Evolutionary conservation across 108 stramenopile genomes (phyloP).

Genomic region (Cyclotella cryptica): DNA sequence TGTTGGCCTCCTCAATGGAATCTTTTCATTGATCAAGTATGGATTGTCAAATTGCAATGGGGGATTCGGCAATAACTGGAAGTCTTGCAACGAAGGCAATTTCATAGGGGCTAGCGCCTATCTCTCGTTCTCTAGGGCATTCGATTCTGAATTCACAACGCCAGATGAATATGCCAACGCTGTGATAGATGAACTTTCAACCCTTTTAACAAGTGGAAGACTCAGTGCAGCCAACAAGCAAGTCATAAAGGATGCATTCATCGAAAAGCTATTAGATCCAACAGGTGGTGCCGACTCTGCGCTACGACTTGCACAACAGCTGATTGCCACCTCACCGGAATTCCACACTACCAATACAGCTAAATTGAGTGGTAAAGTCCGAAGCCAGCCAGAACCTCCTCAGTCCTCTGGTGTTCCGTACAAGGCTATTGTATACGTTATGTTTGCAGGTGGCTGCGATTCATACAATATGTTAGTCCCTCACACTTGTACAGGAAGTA

Average conservation of each 20-base stretch:
- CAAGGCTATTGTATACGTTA: slow-evolving; percentile 63
- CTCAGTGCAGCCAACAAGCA: slow-evolving; percentile 38
- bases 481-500: slow-evolving; percentile 34
- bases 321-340: slow-evolving; percentile 40
- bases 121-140: slow-evolving; percentile 38
- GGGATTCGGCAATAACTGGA: slow-evolving; percentile 39
- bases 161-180: slow-evolving; percentile 31
- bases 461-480: slow-evolving; percentile 66
- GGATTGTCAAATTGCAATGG: slow-evolving; percentile 58
- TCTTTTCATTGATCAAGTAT: slow-evolving; percentile 60
- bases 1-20: slow-evolving; percentile 54
- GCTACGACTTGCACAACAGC: slow-evolving; percentile 41
- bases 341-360: slow-evolving; percentile 57
- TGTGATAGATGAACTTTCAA: slow-evolving; percentile 44
- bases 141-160: slow-evolving; percentile 12
- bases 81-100: slow-evolving; percentile 29
- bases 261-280: slow-evolving; percentile 17
- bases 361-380: slow-evolving; percentile 20
- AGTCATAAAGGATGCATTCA: slow-evolving; percentile 33
- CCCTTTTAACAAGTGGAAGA: slow-evolving; percentile 62
- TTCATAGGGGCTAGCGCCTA: slow-evolving; percentile 25
- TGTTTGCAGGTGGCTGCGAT: slow-evolving; percentile 64
- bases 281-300: slow-evolving; percentile 25
- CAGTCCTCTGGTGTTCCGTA: slow-evolving; percentile 37
- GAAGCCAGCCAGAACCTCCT: slow-evolving; percentile 23